Evolutionary conservation across 345 rosid species (phyloP).

Genomic region (Lenwebbia sp.): DNA sequence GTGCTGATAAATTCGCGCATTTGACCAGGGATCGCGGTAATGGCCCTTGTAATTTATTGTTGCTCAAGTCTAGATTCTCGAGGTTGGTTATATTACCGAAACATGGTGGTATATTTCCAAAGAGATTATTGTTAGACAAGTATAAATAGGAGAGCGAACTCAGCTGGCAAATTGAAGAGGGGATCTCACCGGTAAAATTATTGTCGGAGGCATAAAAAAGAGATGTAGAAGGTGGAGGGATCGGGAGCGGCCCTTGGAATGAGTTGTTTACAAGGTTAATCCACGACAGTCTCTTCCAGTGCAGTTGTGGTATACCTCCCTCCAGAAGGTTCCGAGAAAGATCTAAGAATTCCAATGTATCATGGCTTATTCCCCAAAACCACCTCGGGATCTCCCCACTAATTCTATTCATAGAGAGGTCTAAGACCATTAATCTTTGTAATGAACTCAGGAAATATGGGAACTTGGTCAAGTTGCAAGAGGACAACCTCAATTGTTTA

Average conservation of each 20-base stretch:
- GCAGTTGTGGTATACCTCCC: background rate
- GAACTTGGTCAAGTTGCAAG: background rate
- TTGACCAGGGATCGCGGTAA: conserved; percentile 2
- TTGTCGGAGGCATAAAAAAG: background rate
- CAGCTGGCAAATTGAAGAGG: background rate
- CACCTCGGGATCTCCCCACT: background rate
- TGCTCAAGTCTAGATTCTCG: background rate
- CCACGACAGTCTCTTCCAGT: background rate
- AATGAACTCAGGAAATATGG: background rate
- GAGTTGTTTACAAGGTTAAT: background rate
- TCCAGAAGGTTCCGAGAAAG: background rate
- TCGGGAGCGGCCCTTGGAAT: accelerated
- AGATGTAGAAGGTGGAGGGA: background rate
- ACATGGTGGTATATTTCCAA: conserved; percentile 7
- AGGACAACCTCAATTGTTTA: background rate
- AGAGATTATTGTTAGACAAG: background rate
- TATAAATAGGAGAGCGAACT: background rate
- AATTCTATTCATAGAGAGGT: conserved; percentile 1
- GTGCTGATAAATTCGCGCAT: background rate
- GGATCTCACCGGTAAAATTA: background rate
- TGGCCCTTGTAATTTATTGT: background rate
- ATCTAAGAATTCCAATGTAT: background rate
- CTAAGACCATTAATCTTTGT: background rate
- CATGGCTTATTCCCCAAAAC: background rate
- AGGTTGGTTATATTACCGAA: background rate